Conservation (phyloP, 2,329 filamentous ascomycete genomes). For the Bretziella fagacearum region DNA sequence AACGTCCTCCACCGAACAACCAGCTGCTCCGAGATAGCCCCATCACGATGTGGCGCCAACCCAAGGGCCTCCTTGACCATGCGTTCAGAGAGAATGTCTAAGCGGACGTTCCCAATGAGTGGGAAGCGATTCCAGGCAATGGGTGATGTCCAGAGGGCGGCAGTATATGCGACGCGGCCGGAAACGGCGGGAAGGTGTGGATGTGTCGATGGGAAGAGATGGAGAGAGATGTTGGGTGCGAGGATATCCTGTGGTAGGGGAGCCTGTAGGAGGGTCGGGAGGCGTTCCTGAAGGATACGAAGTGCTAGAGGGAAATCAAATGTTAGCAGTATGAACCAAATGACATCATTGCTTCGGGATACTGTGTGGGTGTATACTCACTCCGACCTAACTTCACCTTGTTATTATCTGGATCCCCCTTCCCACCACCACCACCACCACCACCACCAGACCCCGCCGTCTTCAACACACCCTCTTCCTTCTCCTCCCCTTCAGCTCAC, state of each 20-base stretch:
- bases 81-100: slow-evolving; percentile 78
- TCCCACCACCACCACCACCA: neutral
- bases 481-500: slow-evolving; percentile 5
- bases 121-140: slow-evolving; percentile 91
- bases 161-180: slow-evolving; percentile 76
- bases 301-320: slow-evolving; percentile 31
- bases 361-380: slow-evolving; percentile 22
- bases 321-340: neutral
- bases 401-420: slow-evolving; percentile 29
- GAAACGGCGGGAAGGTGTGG: slow-evolving; percentile 84
- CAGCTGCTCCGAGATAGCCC: slow-evolving; percentile 56
- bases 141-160: slow-evolving; percentile 88
- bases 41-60: slow-evolving; percentile 31
- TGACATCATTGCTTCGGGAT: too few species aligned
- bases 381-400: slow-evolving; percentile 48
- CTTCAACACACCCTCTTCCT: slow-evolving; percentile 8
- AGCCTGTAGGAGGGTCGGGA: slow-evolving; percentile 49
- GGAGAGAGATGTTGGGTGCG: slow-evolving; percentile 53
- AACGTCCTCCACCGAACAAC: slow-evolving; percentile 66
- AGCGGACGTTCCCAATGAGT: slow-evolving; percentile 72
- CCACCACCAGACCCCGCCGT: neutral
- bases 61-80: slow-evolving; percentile 48
- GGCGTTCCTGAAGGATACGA: slow-evolving; percentile 45
- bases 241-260: slow-evolving; percentile 60
- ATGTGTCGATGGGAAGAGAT: slow-evolving; percentile 60